A percentile compares a stretch with the other conserved stretches of the same genome.
phyloP scores from a whole-genome alignment of 306 rosid species.

The Herpetospermum pedunculosum region DNA sequence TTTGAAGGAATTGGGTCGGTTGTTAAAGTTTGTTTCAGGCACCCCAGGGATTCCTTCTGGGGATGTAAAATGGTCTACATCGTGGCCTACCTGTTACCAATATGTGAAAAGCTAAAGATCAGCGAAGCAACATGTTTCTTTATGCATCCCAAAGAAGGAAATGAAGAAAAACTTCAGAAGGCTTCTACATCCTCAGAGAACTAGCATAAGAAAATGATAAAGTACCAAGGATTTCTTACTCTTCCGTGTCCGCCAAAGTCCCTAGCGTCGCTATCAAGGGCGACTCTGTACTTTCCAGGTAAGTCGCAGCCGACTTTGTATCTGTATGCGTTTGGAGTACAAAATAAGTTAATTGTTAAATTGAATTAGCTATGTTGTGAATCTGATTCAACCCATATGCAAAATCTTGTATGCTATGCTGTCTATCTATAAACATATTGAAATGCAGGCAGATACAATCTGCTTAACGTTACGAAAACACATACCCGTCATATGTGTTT shows the following conservation, averaged over 20 bases:
- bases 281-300: constrained; percentile 95
- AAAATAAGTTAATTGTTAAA: neutral
- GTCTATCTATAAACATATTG: neutral
- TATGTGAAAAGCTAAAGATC: constrained; percentile 8
- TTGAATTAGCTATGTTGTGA: neutral
- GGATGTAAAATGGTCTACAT: constrained; percentile 69
- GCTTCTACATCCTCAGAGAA: neutral
- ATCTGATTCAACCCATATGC: neutral
- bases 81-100: constrained; percentile 58
- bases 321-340: constrained; percentile 23
- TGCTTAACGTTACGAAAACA: constrained; percentile 10
- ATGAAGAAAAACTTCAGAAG: neutral
- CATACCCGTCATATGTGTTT: constrained; percentile 71
- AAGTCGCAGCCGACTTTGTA: constrained; percentile 96
- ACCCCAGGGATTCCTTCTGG: constrained; percentile 92
- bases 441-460: neutral
- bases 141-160: neutral
- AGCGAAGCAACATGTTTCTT: neutral
- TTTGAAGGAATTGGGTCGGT: constrained; percentile 90
- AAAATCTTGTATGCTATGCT: neutral
- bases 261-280: constrained; percentile 72
- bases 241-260: constrained; percentile 93
- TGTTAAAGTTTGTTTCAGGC: constrained; percentile 81
- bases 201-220: neutral
- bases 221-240: constrained; percentile 40